A percentile compares a stretch with the other conserved stretches of the same genome.
Conservation (phyloP, 2,329 filamentous ascomycete species). For the Didymella pomorum region DNA sequence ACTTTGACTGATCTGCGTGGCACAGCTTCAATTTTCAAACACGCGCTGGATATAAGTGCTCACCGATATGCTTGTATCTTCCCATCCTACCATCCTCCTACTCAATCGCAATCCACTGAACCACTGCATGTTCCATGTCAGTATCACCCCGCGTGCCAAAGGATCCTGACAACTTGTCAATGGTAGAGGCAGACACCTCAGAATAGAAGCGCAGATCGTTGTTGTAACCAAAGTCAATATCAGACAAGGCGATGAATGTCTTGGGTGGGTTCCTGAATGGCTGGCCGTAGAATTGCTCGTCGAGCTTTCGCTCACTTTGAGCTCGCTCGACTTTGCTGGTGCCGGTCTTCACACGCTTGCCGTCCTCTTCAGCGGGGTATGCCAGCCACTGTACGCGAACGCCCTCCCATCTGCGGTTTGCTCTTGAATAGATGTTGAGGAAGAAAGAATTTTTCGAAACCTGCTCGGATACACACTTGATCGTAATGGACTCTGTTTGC, state of each 20-base stretch:
- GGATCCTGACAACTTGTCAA: too few species aligned
- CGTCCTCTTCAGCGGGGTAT: conserved; percentile 3
- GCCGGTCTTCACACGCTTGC: background rate
- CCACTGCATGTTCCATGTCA: conserved; percentile 1
- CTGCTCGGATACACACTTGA: conserved; percentile 2
- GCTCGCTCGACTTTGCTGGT: background rate
- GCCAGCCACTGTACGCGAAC: conserved; percentile 4
- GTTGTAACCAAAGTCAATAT: background rate
- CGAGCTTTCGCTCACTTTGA: background rate
- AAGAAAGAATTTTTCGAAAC: too few species aligned
- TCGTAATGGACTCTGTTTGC: background rate
- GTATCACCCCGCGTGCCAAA: background rate
- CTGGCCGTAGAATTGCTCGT: background rate
- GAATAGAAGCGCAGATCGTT: too few species aligned
- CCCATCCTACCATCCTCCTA: too few species aligned
- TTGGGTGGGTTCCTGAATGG: conserved; percentile 1
- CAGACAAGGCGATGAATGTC: conserved; percentile 4
- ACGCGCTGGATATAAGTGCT: too few species aligned
- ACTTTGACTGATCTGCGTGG: too few species aligned
- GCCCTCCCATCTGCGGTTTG: conserved; percentile 1
- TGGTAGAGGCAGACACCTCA: too few species aligned
- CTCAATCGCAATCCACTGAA: conserved; percentile 6
- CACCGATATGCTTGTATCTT: too few species aligned
- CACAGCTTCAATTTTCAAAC: too few species aligned
- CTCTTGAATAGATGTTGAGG: conserved; percentile 1